These are phyloP conservation scores for Rhizopogon vulgaris DNA, from an alignment of 768 basidiomycete species.

Conservation along the genomic window DNA sequence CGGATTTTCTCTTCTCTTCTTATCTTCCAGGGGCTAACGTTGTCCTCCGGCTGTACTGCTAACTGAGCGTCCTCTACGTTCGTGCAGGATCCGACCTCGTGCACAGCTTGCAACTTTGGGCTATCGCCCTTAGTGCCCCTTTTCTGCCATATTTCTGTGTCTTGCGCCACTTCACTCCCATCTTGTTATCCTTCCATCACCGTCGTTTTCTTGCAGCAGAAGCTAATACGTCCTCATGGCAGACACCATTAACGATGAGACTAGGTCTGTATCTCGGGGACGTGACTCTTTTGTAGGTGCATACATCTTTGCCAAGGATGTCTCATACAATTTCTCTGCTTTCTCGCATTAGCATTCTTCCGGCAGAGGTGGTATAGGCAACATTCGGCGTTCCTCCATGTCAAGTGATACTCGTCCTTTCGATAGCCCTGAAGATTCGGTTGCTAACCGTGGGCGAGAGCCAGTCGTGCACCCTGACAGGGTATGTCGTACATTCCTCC, in stretches of 20 bases:
- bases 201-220: background rate
- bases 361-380: constrained; percentile 66
- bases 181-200: background rate
- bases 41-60: background rate
- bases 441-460: constrained; percentile 59
- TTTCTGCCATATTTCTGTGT: background rate
- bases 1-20: background rate
- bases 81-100: constrained; percentile 2
- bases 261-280: constrained; percentile 53
- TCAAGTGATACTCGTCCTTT: constrained; percentile 39
- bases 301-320: background rate
- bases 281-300: constrained; percentile 51
- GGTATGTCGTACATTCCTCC: constrained; percentile 22
- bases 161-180: background rate
- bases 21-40: constrained; percentile 1
- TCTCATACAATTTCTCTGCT: background rate
- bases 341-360: constrained; percentile 38
- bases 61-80: background rate
- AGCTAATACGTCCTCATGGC: constrained; percentile 12
- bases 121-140: background rate
- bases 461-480: constrained; percentile 29
- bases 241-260: constrained; percentile 16
- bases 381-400: constrained; percentile 46
- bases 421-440: constrained; percentile 48
- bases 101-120: background rate